Conservation (phyloP, 441 rosid species). For the Corymbia calophylla region DNA sequence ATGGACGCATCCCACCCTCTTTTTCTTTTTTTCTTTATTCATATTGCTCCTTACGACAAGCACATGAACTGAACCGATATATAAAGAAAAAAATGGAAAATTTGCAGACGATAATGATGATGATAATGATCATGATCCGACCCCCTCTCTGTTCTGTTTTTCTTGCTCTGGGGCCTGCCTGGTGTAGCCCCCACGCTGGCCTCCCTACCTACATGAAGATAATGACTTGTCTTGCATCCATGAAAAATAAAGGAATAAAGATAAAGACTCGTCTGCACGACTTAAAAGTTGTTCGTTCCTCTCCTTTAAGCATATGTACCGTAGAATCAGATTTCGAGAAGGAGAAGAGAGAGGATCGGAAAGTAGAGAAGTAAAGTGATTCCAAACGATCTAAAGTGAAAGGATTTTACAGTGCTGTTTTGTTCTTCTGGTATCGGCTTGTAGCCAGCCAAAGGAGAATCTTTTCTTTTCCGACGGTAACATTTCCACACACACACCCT, state of each 20-base stretch:
- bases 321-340: not conserved
- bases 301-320: not conserved
- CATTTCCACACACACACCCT: not conserved
- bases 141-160: not conserved
- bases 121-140: not conserved
- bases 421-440: not conserved
- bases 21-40: not conserved
- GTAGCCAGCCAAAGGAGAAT: not conserved
- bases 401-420: not conserved
- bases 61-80: not conserved
- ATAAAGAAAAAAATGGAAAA: not conserved
- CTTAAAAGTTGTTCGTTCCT: not conserved
- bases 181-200: not conserved
- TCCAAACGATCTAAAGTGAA: not conserved
- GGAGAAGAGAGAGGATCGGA: not conserved
- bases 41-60: not conserved
- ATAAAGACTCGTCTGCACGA: not conserved
- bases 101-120: not conserved
- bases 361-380: not conserved
- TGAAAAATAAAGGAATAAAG: accelerated
- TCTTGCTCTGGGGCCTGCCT: not conserved
- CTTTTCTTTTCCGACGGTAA: not conserved
- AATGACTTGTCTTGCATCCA: not conserved
- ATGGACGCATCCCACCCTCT: not conserved
- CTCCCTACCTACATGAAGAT: not conserved